These are phyloP conservation scores for Peziza echinospora DNA, from an alignment of 495 filamentous ascomycete genomes.

Conservation along the genomic window DNA sequence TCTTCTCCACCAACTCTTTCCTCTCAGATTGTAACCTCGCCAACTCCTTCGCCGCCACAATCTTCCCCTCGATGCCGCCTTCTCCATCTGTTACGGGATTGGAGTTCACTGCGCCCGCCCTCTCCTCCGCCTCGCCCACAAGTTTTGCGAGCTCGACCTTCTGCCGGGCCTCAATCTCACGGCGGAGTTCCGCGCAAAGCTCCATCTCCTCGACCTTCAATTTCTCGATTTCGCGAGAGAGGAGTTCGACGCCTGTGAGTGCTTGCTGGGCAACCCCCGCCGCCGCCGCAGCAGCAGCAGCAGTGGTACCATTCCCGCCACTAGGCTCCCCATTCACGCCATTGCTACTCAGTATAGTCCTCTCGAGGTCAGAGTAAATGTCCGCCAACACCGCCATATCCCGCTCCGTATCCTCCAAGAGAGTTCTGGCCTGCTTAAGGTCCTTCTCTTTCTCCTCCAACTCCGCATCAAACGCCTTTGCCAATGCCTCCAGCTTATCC, in stretches of 20 bases:
- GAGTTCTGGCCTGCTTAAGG: slow-evolving; percentile 18
- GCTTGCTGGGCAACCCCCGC: not conserved
- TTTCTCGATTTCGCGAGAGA: not conserved
- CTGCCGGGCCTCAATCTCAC: not conserved
- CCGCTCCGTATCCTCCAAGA: slow-evolving; percentile 20
- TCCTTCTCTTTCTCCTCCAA: slow-evolving; percentile 22
- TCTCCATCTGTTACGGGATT: not conserved
- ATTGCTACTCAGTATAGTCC: not conserved
- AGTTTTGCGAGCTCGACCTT: not conserved
- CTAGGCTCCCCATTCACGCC: not conserved
- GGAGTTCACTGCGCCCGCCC: not conserved
- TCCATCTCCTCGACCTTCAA: not conserved
- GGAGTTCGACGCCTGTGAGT: not conserved
- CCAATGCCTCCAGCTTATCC: slow-evolving; percentile 21
- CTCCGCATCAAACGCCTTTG: slow-evolving; percentile 19
- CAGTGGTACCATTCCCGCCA: no score
- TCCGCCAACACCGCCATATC: slow-evolving; percentile 2
- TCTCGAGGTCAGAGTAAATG: not conserved
- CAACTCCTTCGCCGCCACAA: not conserved
- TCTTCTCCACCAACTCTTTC: not conserved
- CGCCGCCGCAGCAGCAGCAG: no score
- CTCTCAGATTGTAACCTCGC: not conserved
- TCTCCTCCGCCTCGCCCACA: not conserved
- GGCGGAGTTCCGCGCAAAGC: not conserved
- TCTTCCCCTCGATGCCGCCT: not conserved